Evolutionary conservation across 805 yeast species (phyloP).

Genomic region (Cyberlindnera lachancei): DNA sequence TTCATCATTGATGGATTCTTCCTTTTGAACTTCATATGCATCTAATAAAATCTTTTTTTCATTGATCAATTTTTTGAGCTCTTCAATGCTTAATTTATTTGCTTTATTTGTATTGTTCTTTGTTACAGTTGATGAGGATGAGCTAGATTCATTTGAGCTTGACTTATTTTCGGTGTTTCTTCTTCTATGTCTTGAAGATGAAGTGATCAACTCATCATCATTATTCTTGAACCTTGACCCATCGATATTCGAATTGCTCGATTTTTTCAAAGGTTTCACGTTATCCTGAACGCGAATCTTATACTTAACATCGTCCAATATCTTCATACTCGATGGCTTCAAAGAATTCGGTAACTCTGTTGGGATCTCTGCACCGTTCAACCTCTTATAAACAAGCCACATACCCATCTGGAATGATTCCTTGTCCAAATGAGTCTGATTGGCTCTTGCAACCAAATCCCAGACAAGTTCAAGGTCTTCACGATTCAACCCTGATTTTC

Average conservation of each 20-base stretch:
- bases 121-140: no score
- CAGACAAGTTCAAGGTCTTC: constrained; percentile 87
- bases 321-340: constrained; percentile 78
- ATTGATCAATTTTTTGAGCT: constrained; percentile 57
- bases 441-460: constrained; percentile 79
- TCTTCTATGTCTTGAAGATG: constrained; percentile 23
- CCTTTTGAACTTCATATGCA: constrained; percentile 28
- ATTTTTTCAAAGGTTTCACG: constrained; percentile 15
- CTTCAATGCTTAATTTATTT: constrained; percentile 32
- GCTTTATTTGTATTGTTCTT: not conserved
- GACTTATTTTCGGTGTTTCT: constrained; percentile 3
- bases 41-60: constrained; percentile 71
- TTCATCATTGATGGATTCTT: constrained; percentile 31
- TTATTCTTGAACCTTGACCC: constrained; percentile 65
- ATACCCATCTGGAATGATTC: constrained; percentile 96
- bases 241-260: constrained; percentile 22
- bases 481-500: constrained; percentile 84
- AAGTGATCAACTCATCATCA: constrained; percentile 43
- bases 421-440: constrained; percentile 77
- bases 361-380: constrained; percentile 84
- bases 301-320: constrained; percentile 69
- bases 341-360: constrained; percentile 77
- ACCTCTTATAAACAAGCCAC: constrained; percentile 87
- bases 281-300: constrained; percentile 20
- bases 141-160: not conserved